A percentile compares a stretch with the other conserved stretches of the same genome.
These are phyloP conservation scores for Chytriomyces sp. DNA, from an alignment of 192 early-diverging fungal genomes.

Conservation along the genomic window DNA sequence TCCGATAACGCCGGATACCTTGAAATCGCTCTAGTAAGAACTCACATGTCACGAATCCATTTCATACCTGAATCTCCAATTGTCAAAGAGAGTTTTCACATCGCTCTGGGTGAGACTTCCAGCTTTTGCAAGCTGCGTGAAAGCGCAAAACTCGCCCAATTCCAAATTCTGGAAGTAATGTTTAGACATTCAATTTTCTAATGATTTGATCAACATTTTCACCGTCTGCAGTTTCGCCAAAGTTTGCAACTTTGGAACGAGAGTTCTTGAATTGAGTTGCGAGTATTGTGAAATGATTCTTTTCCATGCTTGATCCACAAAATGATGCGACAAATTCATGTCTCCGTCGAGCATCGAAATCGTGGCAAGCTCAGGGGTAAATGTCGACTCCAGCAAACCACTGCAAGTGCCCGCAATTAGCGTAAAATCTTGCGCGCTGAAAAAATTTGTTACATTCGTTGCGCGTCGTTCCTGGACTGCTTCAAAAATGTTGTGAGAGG, in stretches of 20 bases:
- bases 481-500: slow-evolving; percentile 44
- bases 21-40: neutral
- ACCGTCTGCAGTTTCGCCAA: slow-evolving; percentile 32
- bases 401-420: neutral
- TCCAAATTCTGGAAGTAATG: neutral
- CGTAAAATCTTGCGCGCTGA: neutral
- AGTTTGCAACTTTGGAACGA: slow-evolving; percentile 13
- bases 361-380: slow-evolving; percentile 21
- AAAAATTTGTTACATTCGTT: neutral
- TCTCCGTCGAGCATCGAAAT: slow-evolving; percentile 26
- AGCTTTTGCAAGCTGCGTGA: neutral
- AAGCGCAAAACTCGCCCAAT: neutral
- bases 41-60: neutral
- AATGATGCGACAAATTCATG: slow-evolving; percentile 37
- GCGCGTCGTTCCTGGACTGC: neutral
- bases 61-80: neutral
- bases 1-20: slow-evolving; percentile 41
- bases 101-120: neutral
- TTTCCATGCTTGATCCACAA: slow-evolving; percentile 35
- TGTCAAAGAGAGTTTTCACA: neutral
- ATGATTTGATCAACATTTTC: neutral
- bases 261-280: slow-evolving; percentile 32
- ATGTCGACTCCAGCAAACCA: neutral
- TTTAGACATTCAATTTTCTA: neutral
- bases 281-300: slow-evolving; percentile 35